Evolutionary conservation across 176 grass and related monocot genomes (phyloP).

Genomic region (Triticum aestivum): IWGSC_CS_RefSeq_v2.1 NC_057798.1:51773967-51774466

Average conservation of each 20-base stretch:
- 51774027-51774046: not conserved
- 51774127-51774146: too few relatives aligned
- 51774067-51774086: constrained; percentile 43
- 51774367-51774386: constrained; percentile 28
- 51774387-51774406: not conserved
- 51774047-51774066: not conserved
- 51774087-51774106: constrained; percentile 26
- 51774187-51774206: constrained; percentile 21
- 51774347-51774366: not conserved
- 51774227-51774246: not conserved
- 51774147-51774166: not conserved
- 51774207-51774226: constrained; percentile 15
- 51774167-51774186: not conserved
- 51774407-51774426: not conserved
- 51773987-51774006: constrained; percentile 29
- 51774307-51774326: not conserved
- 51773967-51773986: constrained; percentile 42
- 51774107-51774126: too few relatives aligned
- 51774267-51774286: constrained; percentile 13
- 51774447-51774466: constrained; percentile 32
- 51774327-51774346: constrained; percentile 21
- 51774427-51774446: not conserved
- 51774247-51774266: constrained; percentile 32
- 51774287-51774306: not conserved
- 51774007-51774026: constrained; percentile 37